Conservation (phyloP, 768 basidiomycete species). For the Aureoboletus auriporus region DNA sequence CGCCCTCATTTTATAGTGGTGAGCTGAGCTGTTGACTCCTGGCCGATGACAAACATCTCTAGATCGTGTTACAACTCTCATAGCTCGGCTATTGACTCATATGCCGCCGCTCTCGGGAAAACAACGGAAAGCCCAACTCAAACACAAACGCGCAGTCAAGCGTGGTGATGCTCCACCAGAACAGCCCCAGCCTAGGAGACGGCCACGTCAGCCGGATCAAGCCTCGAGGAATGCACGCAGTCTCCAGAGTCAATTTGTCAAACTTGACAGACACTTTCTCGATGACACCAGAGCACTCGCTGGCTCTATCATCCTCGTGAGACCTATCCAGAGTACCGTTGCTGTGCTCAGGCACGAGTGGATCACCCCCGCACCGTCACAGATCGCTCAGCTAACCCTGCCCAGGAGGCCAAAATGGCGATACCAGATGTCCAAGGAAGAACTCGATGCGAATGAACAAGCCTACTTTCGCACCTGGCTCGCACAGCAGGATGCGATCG, state of each 20-base stretch:
- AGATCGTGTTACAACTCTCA: no score
- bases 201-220: conserved; percentile 12
- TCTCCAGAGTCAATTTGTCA: conserved; percentile 70
- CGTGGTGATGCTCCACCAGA: conserved; percentile 58
- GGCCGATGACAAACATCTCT: not conserved
- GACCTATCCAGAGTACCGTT: conserved; percentile 49
- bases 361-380: not conserved
- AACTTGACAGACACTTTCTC: conserved; percentile 54
- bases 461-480: conserved; percentile 81
- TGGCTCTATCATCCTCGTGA: conserved; percentile 43
- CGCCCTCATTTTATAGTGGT: no score
- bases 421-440: conserved; percentile 80
- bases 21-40: no score
- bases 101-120: conserved; percentile 46
- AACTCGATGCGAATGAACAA: conserved; percentile 89
- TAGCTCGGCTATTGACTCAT: not conserved
- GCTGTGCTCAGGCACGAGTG: conserved; percentile 32
- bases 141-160: conserved; percentile 80
- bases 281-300: conserved; percentile 57
- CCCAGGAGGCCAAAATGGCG: conserved; percentile 84
- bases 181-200: conserved; percentile 1
- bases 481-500: conserved; percentile 51
- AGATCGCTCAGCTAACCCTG: conserved; percentile 9
- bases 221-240: conserved; percentile 41
- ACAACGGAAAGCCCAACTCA: conserved; percentile 66